Base-by-base conservation (phyloP, 2,329 filamentous ascomycete species). In the Curvularia spicifera region DNA sequence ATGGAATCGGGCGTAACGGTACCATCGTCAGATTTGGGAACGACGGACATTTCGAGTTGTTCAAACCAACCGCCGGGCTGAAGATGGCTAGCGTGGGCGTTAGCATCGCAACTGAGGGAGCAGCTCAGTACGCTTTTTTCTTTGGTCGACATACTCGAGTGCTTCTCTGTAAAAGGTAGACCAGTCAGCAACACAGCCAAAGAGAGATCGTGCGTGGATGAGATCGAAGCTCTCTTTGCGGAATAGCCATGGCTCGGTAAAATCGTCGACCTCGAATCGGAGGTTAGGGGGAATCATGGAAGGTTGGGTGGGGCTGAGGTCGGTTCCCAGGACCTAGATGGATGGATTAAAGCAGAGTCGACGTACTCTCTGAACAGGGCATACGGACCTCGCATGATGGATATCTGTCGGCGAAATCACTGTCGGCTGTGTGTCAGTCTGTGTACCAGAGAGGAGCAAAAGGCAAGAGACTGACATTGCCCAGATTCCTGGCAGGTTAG, bases 241-340 rank as follows among this genome's bases (percentile, higher is more conserved):
- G 51, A 70, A 70, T 0, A 65, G 55, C 75, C 75, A 76, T 8
- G 67, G 65, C 3, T 71, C 63, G 10, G 71, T 69, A 57, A 67
- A 67, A 50, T 76, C 71, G 54, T 76, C 73, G 39, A 75, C 64
- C 45, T 75, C 70, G 60, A 75, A 75, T 20, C 54, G 60, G 9
- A 68, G 64, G 45, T 75, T 76, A 5, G 72, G 72, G 3, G 73
- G 72, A 13, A 74, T 64, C 57, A 72, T 69, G 5, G 52, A 65
- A 1, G 77, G 76, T 50, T 78, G 78, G 7, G 78, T 79, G n/a
- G 77, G 75, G 51, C 68, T 73, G 5, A 79, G 66, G 51, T 79
- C 77, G 5, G 71, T 76, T 8, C 76, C 78, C 15, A 76, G 49
- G 12, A 68, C 64, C 65, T 68, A n/a, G 5, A 22, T 0, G 8